Conservation (phyloP, 441 rosid genomes). For the Hura crepitans region DNA sequence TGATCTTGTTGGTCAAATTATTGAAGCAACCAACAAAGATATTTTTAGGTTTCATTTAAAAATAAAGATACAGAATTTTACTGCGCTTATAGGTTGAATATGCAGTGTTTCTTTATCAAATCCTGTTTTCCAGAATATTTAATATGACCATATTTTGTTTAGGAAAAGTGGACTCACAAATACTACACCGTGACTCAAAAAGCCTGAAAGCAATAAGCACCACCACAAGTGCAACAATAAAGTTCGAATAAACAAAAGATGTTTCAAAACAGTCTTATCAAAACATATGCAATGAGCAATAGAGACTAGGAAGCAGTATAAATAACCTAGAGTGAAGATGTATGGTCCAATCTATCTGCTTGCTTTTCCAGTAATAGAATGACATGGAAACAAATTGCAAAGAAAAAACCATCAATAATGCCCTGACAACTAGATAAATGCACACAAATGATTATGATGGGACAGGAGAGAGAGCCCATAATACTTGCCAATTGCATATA, state of each 20-base stretch:
- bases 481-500: slow-evolving; percentile 89
- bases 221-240: neutral
- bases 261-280: neutral
- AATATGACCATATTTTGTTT: neutral
- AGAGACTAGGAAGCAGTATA: neutral
- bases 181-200: neutral
- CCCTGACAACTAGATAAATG: neutral
- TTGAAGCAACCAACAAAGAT: neutral
- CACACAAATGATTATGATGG: slow-evolving; percentile 10
- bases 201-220: neutral
- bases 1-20: neutral
- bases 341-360: neutral
- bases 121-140: neutral
- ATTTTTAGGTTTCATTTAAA: neutral
- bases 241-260: neutral
- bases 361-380: neutral
- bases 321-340: neutral
- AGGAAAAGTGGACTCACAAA: neutral
- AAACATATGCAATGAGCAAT: neutral
- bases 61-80: neutral
- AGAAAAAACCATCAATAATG: neutral
- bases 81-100: neutral
- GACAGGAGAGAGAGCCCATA: slow-evolving; percentile 17
- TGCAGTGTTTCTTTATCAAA: slow-evolving; percentile 4
- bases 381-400: neutral